Evolutionary conservation across 352 stramenopile species (phyloP), one percentile per base, ranked within the genome.

Genomic region (Pythium apleroticum): DNA sequence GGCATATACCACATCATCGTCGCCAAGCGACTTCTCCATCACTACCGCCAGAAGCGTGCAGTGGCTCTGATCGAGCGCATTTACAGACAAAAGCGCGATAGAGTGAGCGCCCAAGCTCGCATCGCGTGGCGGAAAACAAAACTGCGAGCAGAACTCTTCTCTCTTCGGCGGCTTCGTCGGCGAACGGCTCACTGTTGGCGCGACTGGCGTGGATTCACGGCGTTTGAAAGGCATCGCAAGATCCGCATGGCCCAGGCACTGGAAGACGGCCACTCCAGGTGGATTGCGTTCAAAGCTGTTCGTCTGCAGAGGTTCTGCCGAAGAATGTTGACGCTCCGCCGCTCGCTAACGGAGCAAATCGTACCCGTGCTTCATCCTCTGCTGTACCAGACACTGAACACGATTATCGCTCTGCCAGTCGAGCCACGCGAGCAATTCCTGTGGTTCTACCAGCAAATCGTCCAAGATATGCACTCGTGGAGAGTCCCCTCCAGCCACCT

Each of bases 401-500:
- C 57, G 0, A 24, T 57, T 3, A 45, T 59, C 1, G 43, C 65
- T 0, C 37, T 33, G 11, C 57, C 57, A 20, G 9, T 46, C 3
- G 5, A 25, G 1, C 49, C 52, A 6, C 48, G 39, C 0, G 53
- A 65, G 12, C 57, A 66, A 31, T 74, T 68, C 33, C n/a, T 56
- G 5, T 35, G 25, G 3, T 74, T 74, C 19, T 72, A 74, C 9
- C 57, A 74, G 35, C 52, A 48, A 8, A 53, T 76, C 15, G 52
- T 63, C 1, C 63, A 71, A 15, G 72, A 83, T 33, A 63, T 82
- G 27, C 66, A 63, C 45, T 35, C 65, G 9, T 88, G 76, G 76
- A 63, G 63, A 43, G 50, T 50, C 3, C 78, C 78, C 0, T n/a
- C 65, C 3, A 27, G 48, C 0, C 65, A 78, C 6, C 6, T 79